A percentile compares a stretch with the other conserved stretches of the same genome.
phyloP scores from a whole-genome alignment of 768 basidiomycete genomes.

The Trametes sanguinea region DNA sequence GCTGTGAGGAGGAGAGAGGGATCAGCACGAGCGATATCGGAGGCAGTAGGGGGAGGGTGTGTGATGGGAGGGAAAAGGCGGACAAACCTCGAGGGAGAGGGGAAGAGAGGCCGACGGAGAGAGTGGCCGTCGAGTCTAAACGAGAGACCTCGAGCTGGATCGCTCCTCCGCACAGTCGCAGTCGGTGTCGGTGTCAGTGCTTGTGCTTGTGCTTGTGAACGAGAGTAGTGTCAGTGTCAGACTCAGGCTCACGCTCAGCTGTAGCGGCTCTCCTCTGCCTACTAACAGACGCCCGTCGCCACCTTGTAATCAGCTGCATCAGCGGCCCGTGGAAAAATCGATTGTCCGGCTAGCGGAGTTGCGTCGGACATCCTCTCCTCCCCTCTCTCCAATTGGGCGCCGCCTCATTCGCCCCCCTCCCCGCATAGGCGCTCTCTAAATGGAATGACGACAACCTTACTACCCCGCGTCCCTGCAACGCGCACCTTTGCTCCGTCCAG shows the following conservation, averaged over 20 bases:
- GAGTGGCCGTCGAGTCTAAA: background rate
- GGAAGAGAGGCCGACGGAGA: constrained; percentile 1
- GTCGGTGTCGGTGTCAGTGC: too few species aligned
- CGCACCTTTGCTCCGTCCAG: background rate
- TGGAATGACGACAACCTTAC: constrained; percentile 9
- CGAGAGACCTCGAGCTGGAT: background rate
- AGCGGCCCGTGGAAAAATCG: constrained; percentile 14
- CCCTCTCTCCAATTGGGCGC: constrained; percentile 13
- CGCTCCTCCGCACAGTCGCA: background rate
- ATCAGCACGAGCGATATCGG: constrained; percentile 6
- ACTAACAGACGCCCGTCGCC: background rate
- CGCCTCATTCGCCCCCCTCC: background rate
- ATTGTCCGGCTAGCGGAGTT: constrained; percentile 17
- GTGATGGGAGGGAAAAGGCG: background rate
- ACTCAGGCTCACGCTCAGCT: too few species aligned
- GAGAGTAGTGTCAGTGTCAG: too few species aligned
- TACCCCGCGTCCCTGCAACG: background rate
- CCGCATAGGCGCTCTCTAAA: background rate
- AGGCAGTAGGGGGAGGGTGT: background rate
- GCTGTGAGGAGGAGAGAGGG: background rate
- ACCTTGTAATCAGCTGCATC: constrained; percentile 17
- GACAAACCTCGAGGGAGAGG: constrained; percentile 17
- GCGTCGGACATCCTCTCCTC: constrained; percentile 1
- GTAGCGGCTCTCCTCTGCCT: background rate
- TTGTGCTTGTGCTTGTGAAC: too few species aligned